Evolutionary conservation across 2,329 filamentous ascomycete species (phyloP), one percentile per base, ranked within the genome.

Genomic region (Pezicula neosporulosa): DNA sequence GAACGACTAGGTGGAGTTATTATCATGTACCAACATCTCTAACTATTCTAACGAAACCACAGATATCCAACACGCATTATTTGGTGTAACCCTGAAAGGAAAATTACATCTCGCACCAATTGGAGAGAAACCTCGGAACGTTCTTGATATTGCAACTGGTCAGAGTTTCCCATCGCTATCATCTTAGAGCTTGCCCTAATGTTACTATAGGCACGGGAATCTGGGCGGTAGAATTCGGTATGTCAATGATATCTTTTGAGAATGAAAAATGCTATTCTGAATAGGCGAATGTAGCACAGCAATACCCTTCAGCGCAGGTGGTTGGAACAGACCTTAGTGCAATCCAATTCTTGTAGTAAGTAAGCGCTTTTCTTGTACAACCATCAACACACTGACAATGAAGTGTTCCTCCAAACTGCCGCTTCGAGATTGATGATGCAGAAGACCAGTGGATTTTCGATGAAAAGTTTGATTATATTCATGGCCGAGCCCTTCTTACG

Each of bases 361-460:
- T 15, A 42, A n/a, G n/a, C n/a, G n/a, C 27, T 49, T 46, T 12
- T 49, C 39, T 13, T 30, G 39, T 21, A 33, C 12, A 33, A 10
- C 12, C 2, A 10, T 49, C 24, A 38, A 37, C 27, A 35, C 24
- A 4, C 21, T 41, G 6, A 42, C 42, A 42, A 21, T 19, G 12
- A 24, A 16, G 19, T 33, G 37, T 49, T 21, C 76, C 76, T 21
- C 72, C 74, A n/a, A 79, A 79, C 54, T 66, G 77, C 24, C 67
- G 68, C 18, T 80, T 79, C 60, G 62, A 77, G 46, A 44, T 80
- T 15, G 76, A 78, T 54, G 76, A 80, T 56, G 68, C 74, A 9
- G 73, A 77, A 57, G 67, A 74, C 49, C 64, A 71, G 6, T 81
- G 77, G 77, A 63, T 72, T 15, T 46, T 37, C 2, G 74, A 72